A percentile compares a stretch with the other conserved stretches of the same genome.
Conservation (phyloP, 805 yeast species). For the Priceomyces medius region DNA sequence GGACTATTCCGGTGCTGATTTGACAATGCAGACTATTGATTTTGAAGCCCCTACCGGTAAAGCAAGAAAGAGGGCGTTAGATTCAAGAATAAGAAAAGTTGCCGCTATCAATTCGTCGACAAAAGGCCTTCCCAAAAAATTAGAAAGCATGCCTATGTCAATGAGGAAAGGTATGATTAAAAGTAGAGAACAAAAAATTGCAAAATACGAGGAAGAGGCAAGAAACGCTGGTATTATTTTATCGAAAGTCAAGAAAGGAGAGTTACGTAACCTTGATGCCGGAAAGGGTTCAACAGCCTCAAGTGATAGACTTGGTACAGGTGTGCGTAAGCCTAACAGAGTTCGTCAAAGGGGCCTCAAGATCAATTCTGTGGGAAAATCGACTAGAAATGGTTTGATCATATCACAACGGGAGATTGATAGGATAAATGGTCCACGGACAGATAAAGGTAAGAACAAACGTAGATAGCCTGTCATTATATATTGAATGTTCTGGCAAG, state of each 20-base stretch:
- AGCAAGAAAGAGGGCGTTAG: slow-evolving; percentile 63
- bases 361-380: slow-evolving; percentile 71
- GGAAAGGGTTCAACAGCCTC: slow-evolving; percentile 54
- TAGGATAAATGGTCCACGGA: slow-evolving; percentile 24
- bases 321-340: slow-evolving; percentile 37
- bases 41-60: slow-evolving; percentile 65
- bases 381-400: slow-evolving; percentile 75
- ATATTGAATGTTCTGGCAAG: too few relatives aligned
- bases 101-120: slow-evolving; percentile 41
- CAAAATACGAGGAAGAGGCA: slow-evolving; percentile 71
- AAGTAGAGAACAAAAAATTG: slow-evolving; percentile 51
- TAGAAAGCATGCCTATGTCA: slow-evolving; percentile 85
- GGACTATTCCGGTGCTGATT: slow-evolving; percentile 62
- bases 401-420: slow-evolving; percentile 68
- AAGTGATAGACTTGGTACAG: slow-evolving; percentile 53
- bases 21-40: slow-evolving; percentile 62
- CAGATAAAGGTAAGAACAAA: background rate
- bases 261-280: slow-evolving; percentile 53
- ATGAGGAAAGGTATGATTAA: slow-evolving; percentile 82
- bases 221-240: slow-evolving; percentile 87
- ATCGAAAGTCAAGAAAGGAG: slow-evolving; percentile 66
- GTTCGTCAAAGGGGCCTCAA: slow-evolving; percentile 75
- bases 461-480: background rate
- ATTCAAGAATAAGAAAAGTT: slow-evolving; percentile 52
- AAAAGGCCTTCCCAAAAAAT: slow-evolving; percentile 43